A percentile compares a stretch with the other conserved stretches of the same genome.
Evolutionary conservation across 495 filamentous ascomycete species (phyloP).

Genomic region (Filosporella fistucella): DNA sequence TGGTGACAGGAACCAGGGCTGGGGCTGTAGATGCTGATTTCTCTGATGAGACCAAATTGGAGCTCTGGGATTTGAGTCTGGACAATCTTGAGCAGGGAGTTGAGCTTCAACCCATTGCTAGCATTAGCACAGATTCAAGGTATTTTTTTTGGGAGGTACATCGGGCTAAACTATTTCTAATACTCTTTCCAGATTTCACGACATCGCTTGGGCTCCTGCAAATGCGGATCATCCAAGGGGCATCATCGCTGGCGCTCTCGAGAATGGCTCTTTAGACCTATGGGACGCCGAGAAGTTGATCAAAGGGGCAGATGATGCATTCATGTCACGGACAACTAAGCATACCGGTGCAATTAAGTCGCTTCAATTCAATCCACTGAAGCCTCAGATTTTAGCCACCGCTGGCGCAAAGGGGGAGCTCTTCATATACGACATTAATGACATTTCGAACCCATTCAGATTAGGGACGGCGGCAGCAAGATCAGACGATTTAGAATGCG

Average conservation of each 20-base stretch:
- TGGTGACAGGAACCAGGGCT: conserved; percentile 93
- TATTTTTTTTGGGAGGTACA: conserved; percentile 34
- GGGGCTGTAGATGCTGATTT: conserved; percentile 96
- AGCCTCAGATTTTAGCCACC: conserved; percentile 86
- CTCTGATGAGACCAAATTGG: conserved; percentile 92
- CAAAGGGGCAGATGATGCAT: conserved; percentile 61
- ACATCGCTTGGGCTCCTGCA: conserved; percentile 87
- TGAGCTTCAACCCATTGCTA: conserved; percentile 82
- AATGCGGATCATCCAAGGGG: conserved; percentile 72
- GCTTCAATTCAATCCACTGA: conserved; percentile 95
- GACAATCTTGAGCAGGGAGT: conserved; percentile 66
- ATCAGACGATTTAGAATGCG: conserved; percentile 87
- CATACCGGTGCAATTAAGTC: conserved; percentile 92
- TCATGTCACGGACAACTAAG: conserved; percentile 85
- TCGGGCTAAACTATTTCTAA: background rate
- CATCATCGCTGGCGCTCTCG: conserved; percentile 90
- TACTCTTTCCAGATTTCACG: conserved; percentile 72
- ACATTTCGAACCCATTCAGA: conserved; percentile 80
- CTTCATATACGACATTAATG: conserved; percentile 90
- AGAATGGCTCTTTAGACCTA: conserved; percentile 92
- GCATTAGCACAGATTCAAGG: conserved; percentile 86
- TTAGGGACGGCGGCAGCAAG: conserved; percentile 82
- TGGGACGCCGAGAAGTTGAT: conserved; percentile 92
- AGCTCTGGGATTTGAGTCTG: conserved; percentile 90
- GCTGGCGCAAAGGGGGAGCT: conserved; percentile 94